A percentile compares a stretch with the other conserved stretches of the same genome.
These are phyloP conservation scores for Cytospora mali DNA, from an alignment of 2,329 filamentous ascomycete species.

Conservation along the genomic window DNA sequence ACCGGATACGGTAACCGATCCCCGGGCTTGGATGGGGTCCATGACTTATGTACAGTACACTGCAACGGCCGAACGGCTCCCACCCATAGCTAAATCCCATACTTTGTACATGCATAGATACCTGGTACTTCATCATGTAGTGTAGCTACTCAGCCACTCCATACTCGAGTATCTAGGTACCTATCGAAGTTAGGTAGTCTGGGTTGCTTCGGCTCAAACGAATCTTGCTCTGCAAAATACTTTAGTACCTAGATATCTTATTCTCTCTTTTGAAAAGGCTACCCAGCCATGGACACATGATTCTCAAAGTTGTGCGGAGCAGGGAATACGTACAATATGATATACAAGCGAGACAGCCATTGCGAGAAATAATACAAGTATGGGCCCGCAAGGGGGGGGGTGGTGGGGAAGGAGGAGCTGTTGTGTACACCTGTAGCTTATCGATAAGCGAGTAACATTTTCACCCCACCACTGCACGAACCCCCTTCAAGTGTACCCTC, in stretches of 20 bases:
- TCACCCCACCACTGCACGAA: slow-evolving; percentile 11
- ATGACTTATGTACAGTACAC: not conserved
- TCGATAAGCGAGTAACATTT: slow-evolving; percentile 12
- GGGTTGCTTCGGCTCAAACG: slow-evolving; percentile 6
- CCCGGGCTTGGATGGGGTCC: not conserved
- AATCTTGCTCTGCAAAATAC: not conserved
- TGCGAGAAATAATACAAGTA: not conserved
- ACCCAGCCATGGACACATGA: not conserved
- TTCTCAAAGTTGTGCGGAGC: not conserved
- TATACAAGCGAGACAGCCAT: no score
- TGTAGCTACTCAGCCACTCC: no score
- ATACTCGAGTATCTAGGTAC: no score
- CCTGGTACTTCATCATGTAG: no score
- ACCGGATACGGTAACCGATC: slow-evolving; percentile 20
- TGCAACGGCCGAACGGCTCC: not conserved
- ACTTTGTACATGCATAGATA: no score
- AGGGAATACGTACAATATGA: not conserved
- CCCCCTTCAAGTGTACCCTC: not conserved
- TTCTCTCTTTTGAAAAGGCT: no score
- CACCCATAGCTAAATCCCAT: not conserved
- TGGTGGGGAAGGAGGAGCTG: not conserved
- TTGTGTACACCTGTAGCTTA: slow-evolving; percentile 5
- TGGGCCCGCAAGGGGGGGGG: not conserved
- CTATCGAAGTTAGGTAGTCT: no score
- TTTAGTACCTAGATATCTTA: not conserved